Evolutionary conservation across 2,329 filamentous ascomycete species (phyloP), one percentile per base, ranked within the genome.

Genomic region (Cladosporium sp.): DNA sequence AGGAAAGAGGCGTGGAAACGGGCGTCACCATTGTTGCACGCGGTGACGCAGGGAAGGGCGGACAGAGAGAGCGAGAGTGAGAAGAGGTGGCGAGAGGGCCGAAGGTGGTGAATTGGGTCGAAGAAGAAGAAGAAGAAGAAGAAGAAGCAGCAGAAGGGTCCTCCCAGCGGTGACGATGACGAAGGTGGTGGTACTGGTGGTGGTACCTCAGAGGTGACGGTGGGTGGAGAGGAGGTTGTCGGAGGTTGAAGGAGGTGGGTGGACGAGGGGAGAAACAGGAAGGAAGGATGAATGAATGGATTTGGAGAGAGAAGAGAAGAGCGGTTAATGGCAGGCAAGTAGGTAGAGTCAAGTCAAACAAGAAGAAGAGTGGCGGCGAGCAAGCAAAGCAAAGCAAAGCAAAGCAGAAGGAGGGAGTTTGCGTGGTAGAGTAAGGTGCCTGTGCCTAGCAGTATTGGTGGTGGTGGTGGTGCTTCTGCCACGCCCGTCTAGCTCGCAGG

Each of bases 21-120:
- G 37, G 36, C 39, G 45, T 48, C 37, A 48, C 45, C 45, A 48
- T 48, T 48, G 45, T 48, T 22, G 38, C 45, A 32, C 24, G 37
- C 45, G 18, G 38, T 41, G 45, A 48, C 45, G 37, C 45, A 41
- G 39, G 29, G 38, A 13, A 27, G 44, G 34, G 32, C n/a, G 18
- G 43, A 29, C 13, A 17, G 6, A 34, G n/a, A 20, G 18, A 15
- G 29, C 22, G 20, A 39, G 5, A 27, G 43, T 18, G 19, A 22
- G 20, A 7, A 7, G 42, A 22, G 18, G 19, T 45, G 43, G 43
- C 32, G 43, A 24, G 12, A 36, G 12, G 30, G 22, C 11, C 18
- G 20, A 27, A 27, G 22, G 22, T 9, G n/a, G n/a, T n/a, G n/a
- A n/a, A n/a, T n/a, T n/a, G n/a, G n/a, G n/a, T n/a, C n/a, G n/a